phyloP scores from a whole-genome alignment of 106 monocot genomes.

The Platanthera guangdongensis region DNA sequence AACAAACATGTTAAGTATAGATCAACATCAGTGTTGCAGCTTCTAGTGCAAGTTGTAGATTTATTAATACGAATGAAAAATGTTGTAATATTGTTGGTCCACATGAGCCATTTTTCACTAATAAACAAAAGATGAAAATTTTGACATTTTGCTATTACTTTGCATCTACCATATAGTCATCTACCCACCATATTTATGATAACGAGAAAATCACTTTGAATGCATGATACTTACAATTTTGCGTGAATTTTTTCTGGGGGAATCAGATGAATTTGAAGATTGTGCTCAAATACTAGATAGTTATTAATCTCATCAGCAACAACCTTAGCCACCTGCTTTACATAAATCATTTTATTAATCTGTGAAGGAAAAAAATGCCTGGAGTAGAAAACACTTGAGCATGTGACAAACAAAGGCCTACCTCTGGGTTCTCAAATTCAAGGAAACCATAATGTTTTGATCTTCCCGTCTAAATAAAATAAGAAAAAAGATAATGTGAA shows the following conservation, averaged over 20 bases:
- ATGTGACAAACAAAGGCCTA: constrained; percentile 11
- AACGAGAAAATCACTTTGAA: neutral
- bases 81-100: no score
- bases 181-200: neutral
- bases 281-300: constrained; percentile 87
- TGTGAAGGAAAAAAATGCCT: neutral
- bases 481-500: constrained; percentile 1
- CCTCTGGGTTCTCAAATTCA: constrained; percentile 93
- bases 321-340: constrained; percentile 81
- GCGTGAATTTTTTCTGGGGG: constrained; percentile 72
- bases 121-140: neutral
- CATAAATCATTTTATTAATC: neutral
- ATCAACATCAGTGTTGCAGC: neutral
- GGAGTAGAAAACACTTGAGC: neutral
- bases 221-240: constrained; percentile 58
- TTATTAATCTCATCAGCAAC: constrained; percentile 91
- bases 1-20: neutral
- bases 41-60: neutral
- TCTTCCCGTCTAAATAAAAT: constrained; percentile 59
- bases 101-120: neutral
- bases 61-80: no score
- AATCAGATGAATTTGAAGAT: constrained; percentile 63
- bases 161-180: neutral
- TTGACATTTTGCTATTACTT: neutral
- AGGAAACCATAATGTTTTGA: constrained; percentile 89